Evolutionary conservation across 345 rosid genomes (phyloP).

Genomic region (Aurinia saxatilis): DNA sequence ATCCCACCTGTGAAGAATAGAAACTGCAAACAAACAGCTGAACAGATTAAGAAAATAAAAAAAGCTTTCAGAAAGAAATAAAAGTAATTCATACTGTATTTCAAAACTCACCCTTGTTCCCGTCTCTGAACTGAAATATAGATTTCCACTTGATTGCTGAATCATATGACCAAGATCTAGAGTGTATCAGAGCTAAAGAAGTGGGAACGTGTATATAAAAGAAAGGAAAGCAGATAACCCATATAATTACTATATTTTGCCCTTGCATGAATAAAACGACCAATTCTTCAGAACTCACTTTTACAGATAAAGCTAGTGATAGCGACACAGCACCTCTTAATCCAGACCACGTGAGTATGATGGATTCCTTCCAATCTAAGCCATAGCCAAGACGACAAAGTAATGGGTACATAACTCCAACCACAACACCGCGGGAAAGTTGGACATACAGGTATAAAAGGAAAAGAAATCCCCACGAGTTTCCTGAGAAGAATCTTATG

Average conservation of each 20-base stretch:
- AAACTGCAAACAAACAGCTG: conserved; percentile 47
- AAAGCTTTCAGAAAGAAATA: neutral
- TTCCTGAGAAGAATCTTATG: conserved; percentile 39
- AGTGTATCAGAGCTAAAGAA: conserved; percentile 1
- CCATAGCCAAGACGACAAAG: conserved; percentile 77
- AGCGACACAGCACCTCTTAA: conserved; percentile 92
- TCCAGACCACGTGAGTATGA: conserved; percentile 83
- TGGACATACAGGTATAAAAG: conserved; percentile 72
- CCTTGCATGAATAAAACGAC: conserved; percentile 2
- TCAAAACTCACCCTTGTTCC: conserved; percentile 65
- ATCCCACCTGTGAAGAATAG: conserved; percentile 92
- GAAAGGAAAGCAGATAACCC: neutral
- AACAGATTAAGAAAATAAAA: conserved; percentile 2
- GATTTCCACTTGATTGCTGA: conserved; percentile 59
- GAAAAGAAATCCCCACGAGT: conserved; percentile 73
- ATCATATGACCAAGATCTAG: neutral
- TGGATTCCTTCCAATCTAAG: conserved; percentile 87
- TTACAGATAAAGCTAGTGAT: conserved; percentile 76
- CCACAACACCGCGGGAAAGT: conserved; percentile 62
- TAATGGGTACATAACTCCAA: conserved; percentile 61
- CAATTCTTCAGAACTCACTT: conserved; percentile 50
- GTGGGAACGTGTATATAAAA: neutral
- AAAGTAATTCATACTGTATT: neutral
- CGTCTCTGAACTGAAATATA: conserved; percentile 47
- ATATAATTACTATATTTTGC: neutral